Percentiles rank a stretch among this genome's conserved stretches.
Conservation (phyloP, 1,284 basidiomycete genomes). For the Ceratobasidium sp. region DNA sequence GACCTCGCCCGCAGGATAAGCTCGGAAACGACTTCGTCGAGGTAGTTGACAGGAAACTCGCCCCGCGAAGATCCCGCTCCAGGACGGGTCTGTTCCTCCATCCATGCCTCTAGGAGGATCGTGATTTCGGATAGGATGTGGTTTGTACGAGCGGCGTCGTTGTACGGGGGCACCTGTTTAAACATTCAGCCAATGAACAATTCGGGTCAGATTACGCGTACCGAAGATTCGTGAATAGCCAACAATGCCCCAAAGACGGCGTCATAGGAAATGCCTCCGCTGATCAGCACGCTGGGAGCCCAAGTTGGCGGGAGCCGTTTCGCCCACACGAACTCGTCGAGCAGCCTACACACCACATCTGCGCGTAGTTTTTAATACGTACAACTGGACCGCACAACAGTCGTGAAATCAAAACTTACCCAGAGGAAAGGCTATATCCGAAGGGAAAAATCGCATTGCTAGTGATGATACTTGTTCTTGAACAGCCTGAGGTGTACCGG, state of each 20-base stretch:
- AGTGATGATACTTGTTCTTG: slow-evolving; percentile 70
- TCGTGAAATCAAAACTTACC: slow-evolving; percentile 56
- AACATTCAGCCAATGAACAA: not conserved
- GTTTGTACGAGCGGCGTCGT: slow-evolving; percentile 67
- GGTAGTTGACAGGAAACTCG: slow-evolving; percentile 44
- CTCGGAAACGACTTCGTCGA: slow-evolving; percentile 42
- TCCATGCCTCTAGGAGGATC: slow-evolving; percentile 74
- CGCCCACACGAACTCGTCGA: slow-evolving; percentile 72
- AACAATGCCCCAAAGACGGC: slow-evolving; percentile 86
- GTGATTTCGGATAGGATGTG: slow-evolving; percentile 79
- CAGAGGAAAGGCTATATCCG: slow-evolving; percentile 87
- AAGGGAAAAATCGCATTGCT: slow-evolving; percentile 86
- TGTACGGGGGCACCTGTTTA: slow-evolving; percentile 80
- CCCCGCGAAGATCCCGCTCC: slow-evolving; percentile 58
- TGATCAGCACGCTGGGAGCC: slow-evolving; percentile 76
- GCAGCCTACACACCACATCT: slow-evolving; percentile 73
- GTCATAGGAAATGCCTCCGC: slow-evolving; percentile 75
- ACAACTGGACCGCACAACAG: slow-evolving; percentile 1
- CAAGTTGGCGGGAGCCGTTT: slow-evolving; percentile 75
- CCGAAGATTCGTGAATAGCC: slow-evolving; percentile 86
- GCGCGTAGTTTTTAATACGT: slow-evolving; percentile 2
- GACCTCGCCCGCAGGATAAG: slow-evolving; percentile 41
- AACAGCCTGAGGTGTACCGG: slow-evolving; percentile 67
- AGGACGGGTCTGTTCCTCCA: slow-evolving; percentile 72
- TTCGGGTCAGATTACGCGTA: slow-evolving; percentile 49